A percentile compares a stretch with the other conserved stretches of the same genome.
Conservation (phyloP, 202 grass and related monocot species). For the Schoenoplectus triqueter region DNA sequence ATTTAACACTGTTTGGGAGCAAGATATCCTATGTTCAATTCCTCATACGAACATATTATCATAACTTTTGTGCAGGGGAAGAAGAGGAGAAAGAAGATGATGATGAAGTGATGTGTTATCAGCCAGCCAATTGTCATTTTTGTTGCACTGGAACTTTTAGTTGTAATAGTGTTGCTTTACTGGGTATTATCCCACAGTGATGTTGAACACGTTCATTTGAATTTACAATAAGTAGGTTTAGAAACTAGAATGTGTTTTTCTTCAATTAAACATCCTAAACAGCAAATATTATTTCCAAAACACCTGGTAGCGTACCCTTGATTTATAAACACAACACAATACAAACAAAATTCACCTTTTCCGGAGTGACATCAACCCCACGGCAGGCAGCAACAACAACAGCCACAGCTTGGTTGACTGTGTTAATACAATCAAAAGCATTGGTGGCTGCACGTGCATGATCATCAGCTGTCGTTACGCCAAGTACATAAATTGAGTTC, state of each 20-base stretch:
- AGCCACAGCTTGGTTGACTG: conserved; percentile 88
- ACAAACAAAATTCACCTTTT: conserved; percentile 50
- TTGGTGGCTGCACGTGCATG: conserved; percentile 70
- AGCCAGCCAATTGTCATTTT: conserved; percentile 1
- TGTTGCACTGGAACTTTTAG: background rate
- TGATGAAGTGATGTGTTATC: background rate
- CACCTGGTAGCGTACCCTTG: background rate
- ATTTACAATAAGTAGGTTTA: conserved; percentile 11
- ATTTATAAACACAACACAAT: conserved; percentile 13
- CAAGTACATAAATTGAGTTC: conserved; percentile 94
- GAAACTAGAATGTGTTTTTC: conserved; percentile 11
- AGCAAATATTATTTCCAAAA: conserved; percentile 6
- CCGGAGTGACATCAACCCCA: conserved; percentile 85
- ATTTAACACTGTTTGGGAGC: background rate
- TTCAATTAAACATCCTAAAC: conserved; percentile 14
- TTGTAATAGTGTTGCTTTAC: background rate
- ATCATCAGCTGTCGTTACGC: conserved; percentile 84
- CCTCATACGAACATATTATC: background rate
- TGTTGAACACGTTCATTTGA: background rate
- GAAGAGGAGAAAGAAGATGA: background rate
- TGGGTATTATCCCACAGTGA: background rate
- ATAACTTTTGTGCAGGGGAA: background rate
- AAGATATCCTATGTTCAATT: background rate
- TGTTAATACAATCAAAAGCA: conserved; percentile 85
- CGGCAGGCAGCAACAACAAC: conserved; percentile 91